Percentiles rank a stretch among this genome's conserved stretches.
phyloP scores from a whole-genome alignment of 768 basidiomycete species.

The Pisolithus tinctorius region DNA sequence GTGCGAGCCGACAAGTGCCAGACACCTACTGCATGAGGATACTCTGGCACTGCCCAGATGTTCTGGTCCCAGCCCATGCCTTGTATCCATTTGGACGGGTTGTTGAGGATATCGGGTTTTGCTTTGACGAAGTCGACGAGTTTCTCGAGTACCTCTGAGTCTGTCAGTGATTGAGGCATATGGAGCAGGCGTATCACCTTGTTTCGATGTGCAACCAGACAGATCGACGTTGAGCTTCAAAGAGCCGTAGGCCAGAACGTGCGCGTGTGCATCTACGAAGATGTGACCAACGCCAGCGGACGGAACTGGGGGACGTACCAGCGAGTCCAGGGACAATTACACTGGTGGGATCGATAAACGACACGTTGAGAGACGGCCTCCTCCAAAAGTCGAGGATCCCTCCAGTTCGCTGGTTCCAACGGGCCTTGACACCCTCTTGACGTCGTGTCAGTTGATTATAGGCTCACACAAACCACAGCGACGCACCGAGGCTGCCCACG shows the following conservation, averaged over 20 bases:
- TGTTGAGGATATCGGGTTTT: slow-evolving; percentile 48
- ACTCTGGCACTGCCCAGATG: slow-evolving; percentile 53
- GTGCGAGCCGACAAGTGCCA: slow-evolving; percentile 5
- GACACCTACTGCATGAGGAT: slow-evolving; percentile 61
- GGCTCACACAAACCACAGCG: too few species aligned
- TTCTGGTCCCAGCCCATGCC: slow-evolving; percentile 97
- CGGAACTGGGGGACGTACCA: slow-evolving; percentile 34
- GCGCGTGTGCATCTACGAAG: slow-evolving; percentile 68
- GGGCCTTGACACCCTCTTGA: slow-evolving; percentile 18
- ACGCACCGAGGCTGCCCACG: slow-evolving; percentile 43
- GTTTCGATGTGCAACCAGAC: slow-evolving; percentile 46
- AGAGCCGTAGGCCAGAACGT: slow-evolving; percentile 63
- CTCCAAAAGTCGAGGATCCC: slow-evolving; percentile 10
- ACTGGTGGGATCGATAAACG: slow-evolving; percentile 27
- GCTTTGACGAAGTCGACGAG: slow-evolving; percentile 53
- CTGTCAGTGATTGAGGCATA: neutral
- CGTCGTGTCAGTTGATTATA: neutral
- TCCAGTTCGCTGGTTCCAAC: slow-evolving; percentile 14
- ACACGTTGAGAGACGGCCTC: slow-evolving; percentile 13
- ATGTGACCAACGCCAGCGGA: neutral
- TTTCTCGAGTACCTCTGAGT: slow-evolving; percentile 53
- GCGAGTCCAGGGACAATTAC: slow-evolving; percentile 69
- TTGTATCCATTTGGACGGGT: slow-evolving; percentile 63
- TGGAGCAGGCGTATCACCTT: slow-evolving; percentile 35
- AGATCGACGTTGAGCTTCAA: slow-evolving; percentile 62